These are phyloP conservation scores for Astrocystis sublimbata DNA, from an alignment of 495 filamentous ascomycete species.

Conservation along the genomic window DNA sequence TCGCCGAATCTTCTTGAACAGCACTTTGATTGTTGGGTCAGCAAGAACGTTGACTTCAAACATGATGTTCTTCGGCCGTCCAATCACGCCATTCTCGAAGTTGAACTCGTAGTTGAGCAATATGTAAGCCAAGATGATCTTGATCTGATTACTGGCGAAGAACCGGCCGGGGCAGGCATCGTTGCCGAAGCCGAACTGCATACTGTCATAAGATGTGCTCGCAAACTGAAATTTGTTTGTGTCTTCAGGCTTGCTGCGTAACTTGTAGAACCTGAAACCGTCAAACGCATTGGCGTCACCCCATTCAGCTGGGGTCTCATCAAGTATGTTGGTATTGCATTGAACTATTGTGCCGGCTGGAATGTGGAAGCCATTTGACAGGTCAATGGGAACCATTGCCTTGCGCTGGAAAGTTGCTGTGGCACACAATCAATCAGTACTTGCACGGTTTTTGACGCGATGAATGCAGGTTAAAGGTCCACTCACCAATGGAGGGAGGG, in stretches of 20 bases:
- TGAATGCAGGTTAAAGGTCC: background rate
- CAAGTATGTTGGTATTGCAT: slow-evolving; percentile 31
- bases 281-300: slow-evolving; percentile 51
- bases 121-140: slow-evolving; percentile 44
- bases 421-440: slow-evolving; percentile 22
- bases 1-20: slow-evolving; percentile 24
- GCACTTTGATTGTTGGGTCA: slow-evolving; percentile 26
- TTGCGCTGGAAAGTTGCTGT: slow-evolving; percentile 36
- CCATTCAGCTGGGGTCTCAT: slow-evolving; percentile 28
- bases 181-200: slow-evolving; percentile 51
- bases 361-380: slow-evolving; percentile 42
- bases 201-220: slow-evolving; percentile 41
- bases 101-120: slow-evolving; percentile 47
- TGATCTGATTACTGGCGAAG: slow-evolving; percentile 47
- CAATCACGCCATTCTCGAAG: slow-evolving; percentile 33
- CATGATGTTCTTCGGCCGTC: slow-evolving; percentile 30
- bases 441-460: slow-evolving; percentile 8
- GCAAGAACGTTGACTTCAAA: slow-evolving; percentile 32
- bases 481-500: slow-evolving; percentile 41
- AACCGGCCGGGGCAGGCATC: slow-evolving; percentile 52
- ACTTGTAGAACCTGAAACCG: slow-evolving; percentile 51
- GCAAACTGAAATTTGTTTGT: slow-evolving; percentile 46
- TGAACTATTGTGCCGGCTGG: slow-evolving; percentile 35
- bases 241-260: slow-evolving; percentile 39
- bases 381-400: slow-evolving; percentile 31